Base-by-base conservation (phyloP, 2,329 filamentous ascomycete genomes). In the Bimuria novae-zelandiae region DNA sequence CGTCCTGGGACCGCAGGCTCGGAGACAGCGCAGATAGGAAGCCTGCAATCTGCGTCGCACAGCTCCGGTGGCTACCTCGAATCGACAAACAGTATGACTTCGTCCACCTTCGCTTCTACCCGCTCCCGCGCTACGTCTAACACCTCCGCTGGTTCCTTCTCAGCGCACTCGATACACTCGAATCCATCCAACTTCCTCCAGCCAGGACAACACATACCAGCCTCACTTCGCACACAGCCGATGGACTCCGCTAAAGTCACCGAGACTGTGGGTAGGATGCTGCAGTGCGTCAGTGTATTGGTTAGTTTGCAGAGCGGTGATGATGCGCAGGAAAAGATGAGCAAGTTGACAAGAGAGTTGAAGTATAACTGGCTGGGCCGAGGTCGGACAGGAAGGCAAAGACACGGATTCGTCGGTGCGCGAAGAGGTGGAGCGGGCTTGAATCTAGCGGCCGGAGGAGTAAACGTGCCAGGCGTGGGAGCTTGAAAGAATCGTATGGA, bases 351-450 rank as follows among this genome's bases (percentile, higher is more conserved):
- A 52, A 88, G 90, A 68, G 86, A 94, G 63, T 79, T 99, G 56
- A 99, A 97, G 76, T 85, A 97, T 65, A 99, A 99, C 73, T 99
- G 94, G 94, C 82, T 99, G 1, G 93, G 93, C 0, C 81, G 94
- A 41, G 93, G 93, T 0, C 79, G 94, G 30, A 97, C 92, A 3
- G 94, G 94, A 0, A 81, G 94, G 58, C 95, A 97, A 73, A 79
- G 94, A 48, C 84, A 91, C 59, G 94, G 94, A 0, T 93, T 97
- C 69, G 92, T 97, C 0, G 92, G 92, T 0, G 82, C 83, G 36
- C 83, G 80, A 67, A 57, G 62, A 41, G 62, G 62, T 33, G 59
- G 62, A n/a, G 52, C 51, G n/a, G 51, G 49, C 2, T 33, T 55
- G 39, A 55, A 55, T 52, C 23, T 55, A 22, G 46, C 25, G 25